Evolutionary conservation across 768 basidiomycete species (phyloP).

Genomic region (Pisolithus marmoratus): DNA sequence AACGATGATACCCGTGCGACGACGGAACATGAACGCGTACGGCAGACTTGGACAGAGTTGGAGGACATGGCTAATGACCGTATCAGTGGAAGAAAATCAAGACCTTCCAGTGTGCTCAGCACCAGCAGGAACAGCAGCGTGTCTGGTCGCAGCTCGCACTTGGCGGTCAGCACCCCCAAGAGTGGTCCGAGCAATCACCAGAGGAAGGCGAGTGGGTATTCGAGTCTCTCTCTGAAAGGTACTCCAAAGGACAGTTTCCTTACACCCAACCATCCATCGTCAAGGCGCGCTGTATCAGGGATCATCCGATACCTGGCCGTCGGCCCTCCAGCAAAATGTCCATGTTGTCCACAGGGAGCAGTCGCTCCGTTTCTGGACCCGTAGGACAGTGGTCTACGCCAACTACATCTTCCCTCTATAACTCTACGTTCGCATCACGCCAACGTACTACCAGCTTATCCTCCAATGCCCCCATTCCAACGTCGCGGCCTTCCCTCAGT

Average conservation of each 20-base stretch:
- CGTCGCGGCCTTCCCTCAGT: conserved; percentile 26
- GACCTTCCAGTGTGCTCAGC: conserved; percentile 60
- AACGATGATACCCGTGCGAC: conserved; percentile 55
- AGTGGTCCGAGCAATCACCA: conserved; percentile 9
- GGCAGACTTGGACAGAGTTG: conserved; percentile 77
- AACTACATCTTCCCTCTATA: conserved; percentile 36
- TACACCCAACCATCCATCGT: conserved; percentile 36
- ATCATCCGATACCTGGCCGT: conserved; percentile 35
- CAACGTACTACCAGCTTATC: conserved; percentile 70
- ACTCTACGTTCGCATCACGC: conserved; percentile 76
- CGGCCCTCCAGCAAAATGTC: conserved; percentile 60
- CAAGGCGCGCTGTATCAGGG: conserved; percentile 50
- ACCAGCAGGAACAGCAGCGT: conserved; percentile 56
- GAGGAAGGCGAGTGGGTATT: conserved; percentile 25
- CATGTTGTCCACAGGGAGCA: conserved; percentile 34
- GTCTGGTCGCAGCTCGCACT: conserved; percentile 31
- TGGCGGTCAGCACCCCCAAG: conserved; percentile 12
- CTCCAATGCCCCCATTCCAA: conserved; percentile 35
- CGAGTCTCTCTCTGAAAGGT: conserved; percentile 24
- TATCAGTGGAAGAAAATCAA: conserved; percentile 53
- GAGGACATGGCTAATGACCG: conserved; percentile 76
- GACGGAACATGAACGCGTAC: conserved; percentile 57
- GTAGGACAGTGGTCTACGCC: conserved; percentile 33
- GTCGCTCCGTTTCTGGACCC: conserved; percentile 70
- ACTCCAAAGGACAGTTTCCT: conserved; percentile 38